A percentile compares a stretch with the other conserved stretches of the same genome.
Conservation (phyloP, 352 stramenopile species). For the Pythium phragmiticola region DNA sequence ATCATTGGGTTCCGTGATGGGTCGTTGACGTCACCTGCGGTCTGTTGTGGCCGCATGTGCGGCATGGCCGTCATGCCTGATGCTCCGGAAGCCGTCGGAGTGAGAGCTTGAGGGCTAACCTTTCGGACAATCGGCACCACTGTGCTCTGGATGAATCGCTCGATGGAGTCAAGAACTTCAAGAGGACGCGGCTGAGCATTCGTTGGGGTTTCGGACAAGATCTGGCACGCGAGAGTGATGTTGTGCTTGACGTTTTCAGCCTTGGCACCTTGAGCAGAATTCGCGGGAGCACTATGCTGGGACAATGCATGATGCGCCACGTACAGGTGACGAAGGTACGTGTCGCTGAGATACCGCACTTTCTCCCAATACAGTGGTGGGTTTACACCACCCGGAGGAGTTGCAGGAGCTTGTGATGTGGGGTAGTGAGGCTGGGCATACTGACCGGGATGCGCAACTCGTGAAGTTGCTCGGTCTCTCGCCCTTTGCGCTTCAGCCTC, state of each 20-base stretch:
- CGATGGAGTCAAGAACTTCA: conserved; percentile 74
- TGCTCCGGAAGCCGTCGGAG: conserved; percentile 8
- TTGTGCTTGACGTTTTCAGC: conserved; percentile 82
- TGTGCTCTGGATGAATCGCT: conserved; percentile 77
- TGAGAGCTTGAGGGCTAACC: conserved; percentile 30
- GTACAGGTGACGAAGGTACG: conserved; percentile 47
- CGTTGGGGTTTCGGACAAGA: conserved; percentile 52
- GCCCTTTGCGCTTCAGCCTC: conserved; percentile 57
- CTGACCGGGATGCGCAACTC: conserved; percentile 11
- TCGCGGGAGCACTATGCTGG: conserved; percentile 58
- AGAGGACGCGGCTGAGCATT: conserved; percentile 54
- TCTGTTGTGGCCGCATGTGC: conserved; percentile 9
- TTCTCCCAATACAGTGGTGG: conserved; percentile 71
- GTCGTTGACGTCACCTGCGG: background rate
- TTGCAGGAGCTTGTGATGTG: background rate
- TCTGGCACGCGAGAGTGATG: conserved; percentile 65
- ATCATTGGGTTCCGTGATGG: conserved; percentile 12
- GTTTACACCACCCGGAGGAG: conserved; percentile 25
- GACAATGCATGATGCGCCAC: conserved; percentile 65
- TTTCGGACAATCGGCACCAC: conserved; percentile 78
- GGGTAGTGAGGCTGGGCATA: conserved; percentile 20
- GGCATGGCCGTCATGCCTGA: background rate
- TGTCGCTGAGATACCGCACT: conserved; percentile 51
- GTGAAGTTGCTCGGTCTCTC: conserved; percentile 35
- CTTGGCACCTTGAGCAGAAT: conserved; percentile 65